A percentile compares a stretch with the other conserved stretches of the same genome.
Conservation (phyloP, 345 rosid genomes). For the Citrus hindsii region DNA sequence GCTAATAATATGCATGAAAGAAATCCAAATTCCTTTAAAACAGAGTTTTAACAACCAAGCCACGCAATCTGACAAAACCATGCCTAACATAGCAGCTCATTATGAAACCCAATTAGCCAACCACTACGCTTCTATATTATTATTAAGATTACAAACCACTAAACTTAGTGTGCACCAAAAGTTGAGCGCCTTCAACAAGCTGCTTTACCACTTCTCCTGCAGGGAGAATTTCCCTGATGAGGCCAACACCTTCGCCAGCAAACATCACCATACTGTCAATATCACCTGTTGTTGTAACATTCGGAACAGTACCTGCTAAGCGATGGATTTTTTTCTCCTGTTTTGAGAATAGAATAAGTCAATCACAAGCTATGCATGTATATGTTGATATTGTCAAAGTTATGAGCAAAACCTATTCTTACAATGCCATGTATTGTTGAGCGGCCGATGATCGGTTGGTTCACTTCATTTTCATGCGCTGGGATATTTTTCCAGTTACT, state of each 20-base stretch:
- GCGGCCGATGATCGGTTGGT: constrained; percentile 78
- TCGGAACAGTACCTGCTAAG: constrained; percentile 73
- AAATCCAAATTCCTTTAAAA: not conserved
- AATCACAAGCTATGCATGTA: not conserved
- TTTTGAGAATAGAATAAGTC: not conserved
- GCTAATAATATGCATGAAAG: not conserved
- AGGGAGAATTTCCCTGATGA: constrained; percentile 71
- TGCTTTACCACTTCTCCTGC: constrained; percentile 61
- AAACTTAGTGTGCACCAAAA: constrained; percentile 39
- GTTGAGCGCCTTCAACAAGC: constrained; percentile 67
- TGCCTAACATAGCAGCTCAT: too few species aligned
- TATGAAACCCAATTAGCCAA: not conserved
- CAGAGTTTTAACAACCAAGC: not conserved
- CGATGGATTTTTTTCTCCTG: constrained; percentile 78
- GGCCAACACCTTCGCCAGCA: constrained; percentile 81
- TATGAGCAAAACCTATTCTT: constrained; percentile 14
- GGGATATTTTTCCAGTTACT: constrained; percentile 62
- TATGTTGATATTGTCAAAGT: not conserved
- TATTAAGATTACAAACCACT: not conserved
- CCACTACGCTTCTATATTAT: not conserved
- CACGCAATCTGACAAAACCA: not conserved
- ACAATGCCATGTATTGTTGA: constrained; percentile 63
- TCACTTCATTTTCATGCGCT: constrained; percentile 46
- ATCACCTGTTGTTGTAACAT: constrained; percentile 60
- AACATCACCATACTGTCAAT: constrained; percentile 92